Conservation (phyloP, 306 rosid species). For the Quercus parvula region DNA sequence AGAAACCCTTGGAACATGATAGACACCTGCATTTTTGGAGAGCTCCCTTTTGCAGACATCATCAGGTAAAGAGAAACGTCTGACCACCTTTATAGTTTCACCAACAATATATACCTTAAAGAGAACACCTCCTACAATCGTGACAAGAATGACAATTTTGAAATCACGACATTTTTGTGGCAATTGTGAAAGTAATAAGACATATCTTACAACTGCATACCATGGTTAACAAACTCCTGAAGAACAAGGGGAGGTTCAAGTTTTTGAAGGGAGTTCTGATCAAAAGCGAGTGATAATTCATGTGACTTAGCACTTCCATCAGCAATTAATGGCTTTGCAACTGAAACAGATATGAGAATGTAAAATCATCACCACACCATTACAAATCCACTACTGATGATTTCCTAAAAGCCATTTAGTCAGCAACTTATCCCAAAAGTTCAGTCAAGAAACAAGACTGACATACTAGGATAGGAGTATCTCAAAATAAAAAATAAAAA, state of each 20-base stretch:
- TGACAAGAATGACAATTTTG: slow-evolving; percentile 8
- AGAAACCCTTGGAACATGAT: slow-evolving; percentile 83
- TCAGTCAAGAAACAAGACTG: slow-evolving; percentile 9
- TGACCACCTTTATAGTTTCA: slow-evolving; percentile 88
- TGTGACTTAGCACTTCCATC: slow-evolving; percentile 94
- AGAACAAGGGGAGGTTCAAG: slow-evolving; percentile 93
- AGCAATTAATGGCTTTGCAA: slow-evolving; percentile 91
- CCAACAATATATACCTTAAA: slow-evolving; percentile 91
- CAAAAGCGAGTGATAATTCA: slow-evolving; percentile 82
- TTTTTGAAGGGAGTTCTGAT: slow-evolving; percentile 67
- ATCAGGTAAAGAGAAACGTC: slow-evolving; percentile 81
- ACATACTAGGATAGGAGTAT: slow-evolving; percentile 24
- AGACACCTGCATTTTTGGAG: slow-evolving; percentile 63
- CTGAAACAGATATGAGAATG: slow-evolving; percentile 39
- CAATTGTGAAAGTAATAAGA: slow-evolving; percentile 7
- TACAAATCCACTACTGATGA: neutral
- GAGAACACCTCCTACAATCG: slow-evolving; percentile 75
- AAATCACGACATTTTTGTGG: slow-evolving; percentile 1
- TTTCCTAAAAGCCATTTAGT: neutral
- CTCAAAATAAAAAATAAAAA: neutral
- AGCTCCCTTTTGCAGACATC: slow-evolving; percentile 74
- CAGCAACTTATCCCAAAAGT: neutral
- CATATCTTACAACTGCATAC: slow-evolving; percentile 34
- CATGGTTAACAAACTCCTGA: slow-evolving; percentile 93
- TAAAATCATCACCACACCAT: slow-evolving; percentile 2